Evolutionary conservation across 2,329 filamentous ascomycete species (phyloP).

Genomic region (Aspergillaceae sp.): DNA sequence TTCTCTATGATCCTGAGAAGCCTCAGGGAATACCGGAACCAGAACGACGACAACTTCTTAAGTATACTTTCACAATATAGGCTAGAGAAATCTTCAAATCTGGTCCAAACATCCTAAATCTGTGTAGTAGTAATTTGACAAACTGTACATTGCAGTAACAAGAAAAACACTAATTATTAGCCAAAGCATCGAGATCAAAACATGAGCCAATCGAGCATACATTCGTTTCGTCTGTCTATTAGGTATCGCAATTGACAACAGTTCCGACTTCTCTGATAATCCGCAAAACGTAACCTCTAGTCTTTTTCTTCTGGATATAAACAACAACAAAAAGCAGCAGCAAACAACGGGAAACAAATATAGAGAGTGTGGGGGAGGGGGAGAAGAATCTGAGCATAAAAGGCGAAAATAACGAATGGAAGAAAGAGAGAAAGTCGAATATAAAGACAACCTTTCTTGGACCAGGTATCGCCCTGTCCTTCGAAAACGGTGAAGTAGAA

Average conservation of each 20-base stretch:
- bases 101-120: no score
- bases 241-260: conserved; percentile 22
- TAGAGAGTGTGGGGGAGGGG: background rate
- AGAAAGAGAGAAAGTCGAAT: background rate
- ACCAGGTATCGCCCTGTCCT: no score
- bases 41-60: conserved; percentile 5
- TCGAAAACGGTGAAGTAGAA: background rate
- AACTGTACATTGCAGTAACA: no score
- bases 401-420: conserved; percentile 5
- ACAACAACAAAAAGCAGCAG: conserved; percentile 2
- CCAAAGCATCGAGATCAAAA: no score
- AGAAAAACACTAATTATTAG: no score
- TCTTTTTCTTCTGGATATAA: conserved; percentile 6
- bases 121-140: no score
- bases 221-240: conserved; percentile 21
- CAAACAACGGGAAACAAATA: background rate
- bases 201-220: conserved; percentile 5
- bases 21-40: conserved; percentile 10
- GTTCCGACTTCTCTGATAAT: conserved; percentile 17
- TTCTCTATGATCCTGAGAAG: background rate
- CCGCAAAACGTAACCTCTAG: conserved; percentile 21
- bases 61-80: no score
- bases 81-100: no score
- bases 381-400: conserved; percentile 1
- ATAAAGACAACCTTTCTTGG: background rate